A percentile compares a stretch with the other conserved stretches of the same genome.
Conservation (phyloP, 2,329 filamentous ascomycete species). For the Penicillium hordei region DNA sequence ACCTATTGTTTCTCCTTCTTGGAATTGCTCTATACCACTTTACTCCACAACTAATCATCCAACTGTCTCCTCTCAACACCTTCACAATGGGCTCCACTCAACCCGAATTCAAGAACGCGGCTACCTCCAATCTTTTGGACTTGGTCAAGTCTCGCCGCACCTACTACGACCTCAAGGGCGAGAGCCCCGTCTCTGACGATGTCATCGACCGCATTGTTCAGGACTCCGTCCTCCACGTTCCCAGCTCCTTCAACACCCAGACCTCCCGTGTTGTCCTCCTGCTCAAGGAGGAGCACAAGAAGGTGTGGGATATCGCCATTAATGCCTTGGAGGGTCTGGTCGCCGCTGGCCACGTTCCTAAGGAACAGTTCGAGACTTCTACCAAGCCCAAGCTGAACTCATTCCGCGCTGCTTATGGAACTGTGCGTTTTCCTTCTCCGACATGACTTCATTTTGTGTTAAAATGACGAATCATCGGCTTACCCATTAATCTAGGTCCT, state of each 20-base stretch:
- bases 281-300: conserved; percentile 78
- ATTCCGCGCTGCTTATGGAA: conserved; percentile 74
- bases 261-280: conserved; percentile 74
- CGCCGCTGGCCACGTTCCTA: conserved; percentile 53
- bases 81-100: conserved; percentile 42
- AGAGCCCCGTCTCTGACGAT: conserved; percentile 36
- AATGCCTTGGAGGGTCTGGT: conserved; percentile 55
- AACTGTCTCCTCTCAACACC: conserved; percentile 16
- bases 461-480: not conserved
- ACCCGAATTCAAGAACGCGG: conserved; percentile 34
- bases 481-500: conserved; percentile 51
- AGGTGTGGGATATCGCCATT: conserved; percentile 78
- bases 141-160: conserved; percentile 34
- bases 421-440: conserved; percentile 52
- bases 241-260: conserved; percentile 85
- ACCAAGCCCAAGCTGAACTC: conserved; percentile 48
- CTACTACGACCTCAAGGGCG: conserved; percentile 33
- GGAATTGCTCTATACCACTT: not conserved
- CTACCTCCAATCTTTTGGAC: conserved; percentile 33
- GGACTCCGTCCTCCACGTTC: conserved; percentile 63
- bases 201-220: conserved; percentile 33
- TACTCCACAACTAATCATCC: not conserved
- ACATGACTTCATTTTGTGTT: not conserved
- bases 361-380: conserved; percentile 49
- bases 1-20: not conserved